These are phyloP conservation scores for Penicillium sp. DNA, from an alignment of 2,329 filamentous ascomycete genomes.

Conservation along the genomic window DNA sequence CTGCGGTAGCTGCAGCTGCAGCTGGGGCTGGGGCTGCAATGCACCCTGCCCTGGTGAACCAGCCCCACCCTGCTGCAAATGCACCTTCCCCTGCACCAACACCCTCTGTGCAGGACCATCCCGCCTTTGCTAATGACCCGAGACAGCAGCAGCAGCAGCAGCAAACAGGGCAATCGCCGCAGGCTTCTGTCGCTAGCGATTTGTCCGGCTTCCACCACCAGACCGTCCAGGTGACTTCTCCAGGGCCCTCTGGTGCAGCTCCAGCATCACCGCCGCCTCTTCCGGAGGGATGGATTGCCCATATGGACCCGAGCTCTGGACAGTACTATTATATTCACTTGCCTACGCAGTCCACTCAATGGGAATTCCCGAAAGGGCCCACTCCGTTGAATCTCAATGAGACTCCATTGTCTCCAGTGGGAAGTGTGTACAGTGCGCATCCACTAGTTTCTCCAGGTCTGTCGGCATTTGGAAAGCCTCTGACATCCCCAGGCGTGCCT, in stretches of 20 bases:
- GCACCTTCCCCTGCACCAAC: slow-evolving; percentile 28
- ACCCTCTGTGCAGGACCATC: slow-evolving; percentile 61
- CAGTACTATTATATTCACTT: slow-evolving; percentile 99
- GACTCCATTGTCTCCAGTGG: slow-evolving; percentile 77
- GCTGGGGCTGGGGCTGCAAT: slow-evolving; percentile 14
- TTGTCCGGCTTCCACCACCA: slow-evolving; percentile 27
- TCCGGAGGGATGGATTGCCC: slow-evolving; percentile 97
- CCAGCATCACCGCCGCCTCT: slow-evolving; percentile 86
- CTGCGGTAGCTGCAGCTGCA: slow-evolving; percentile 3
- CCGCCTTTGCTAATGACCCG: slow-evolving; percentile 85
- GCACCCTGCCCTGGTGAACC: slow-evolving; percentile 29
- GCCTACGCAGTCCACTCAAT: slow-evolving; percentile 91
- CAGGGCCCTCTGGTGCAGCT: slow-evolving; percentile 50
- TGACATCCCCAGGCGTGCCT: slow-evolving; percentile 78
- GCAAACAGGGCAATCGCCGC: slow-evolving; percentile 39
- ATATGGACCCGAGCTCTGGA: slow-evolving; percentile 90
- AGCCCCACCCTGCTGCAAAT: slow-evolving; percentile 22
- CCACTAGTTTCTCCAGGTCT: slow-evolving; percentile 68
- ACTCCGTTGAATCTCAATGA: slow-evolving; percentile 83
- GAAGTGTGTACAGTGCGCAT: slow-evolving; percentile 69
- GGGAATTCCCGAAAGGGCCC: slow-evolving; percentile 97
- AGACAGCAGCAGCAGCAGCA: slow-evolving; percentile 46
- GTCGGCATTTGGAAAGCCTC: slow-evolving; percentile 53
- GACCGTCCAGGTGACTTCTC: slow-evolving; percentile 30
- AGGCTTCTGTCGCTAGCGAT: slow-evolving; percentile 35